A percentile compares a stretch with the other conserved stretches of the same genome.
phyloP scores from a whole-genome alignment of 2,329 filamentous ascomycete species.

The Alternaria sp. region DNA sequence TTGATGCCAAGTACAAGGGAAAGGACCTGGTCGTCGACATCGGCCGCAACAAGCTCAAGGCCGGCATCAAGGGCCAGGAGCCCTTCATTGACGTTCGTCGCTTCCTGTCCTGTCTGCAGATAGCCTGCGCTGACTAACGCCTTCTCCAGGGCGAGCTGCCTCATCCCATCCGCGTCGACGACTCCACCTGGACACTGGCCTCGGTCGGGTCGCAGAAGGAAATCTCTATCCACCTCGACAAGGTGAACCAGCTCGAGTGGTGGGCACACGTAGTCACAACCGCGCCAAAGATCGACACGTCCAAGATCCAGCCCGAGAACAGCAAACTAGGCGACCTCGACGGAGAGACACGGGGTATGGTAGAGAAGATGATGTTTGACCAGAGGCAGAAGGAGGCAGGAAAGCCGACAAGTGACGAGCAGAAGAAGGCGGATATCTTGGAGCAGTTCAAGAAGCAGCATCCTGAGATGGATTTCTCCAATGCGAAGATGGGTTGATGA shows the following conservation, averaged over 20 bases:
- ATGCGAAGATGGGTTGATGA: slow-evolving; percentile 65
- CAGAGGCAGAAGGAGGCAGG: slow-evolving; percentile 96
- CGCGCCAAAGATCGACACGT: slow-evolving; percentile 92
- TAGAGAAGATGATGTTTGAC: slow-evolving; percentile 99
- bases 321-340: slow-evolving; percentile 92
- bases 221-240: slow-evolving; percentile 90
- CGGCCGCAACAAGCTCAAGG: slow-evolving; percentile 78
- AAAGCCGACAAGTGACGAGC: slow-evolving; percentile 88
- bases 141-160: slow-evolving; percentile 78
- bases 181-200: slow-evolving; percentile 93
- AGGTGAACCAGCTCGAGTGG: slow-evolving; percentile 97
- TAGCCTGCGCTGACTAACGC: slow-evolving; percentile 9
- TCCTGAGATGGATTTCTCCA: slow-evolving; percentile 75
- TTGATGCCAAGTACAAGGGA: slow-evolving; percentile 85
- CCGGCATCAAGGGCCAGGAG: slow-evolving; percentile 87
- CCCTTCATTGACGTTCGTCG: slow-evolving; percentile 78
- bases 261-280: slow-evolving; percentile 90
- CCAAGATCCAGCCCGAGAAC: slow-evolving; percentile 93
- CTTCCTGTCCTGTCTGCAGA: background rate
- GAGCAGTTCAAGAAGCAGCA: slow-evolving; percentile 87
- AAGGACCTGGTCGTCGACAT: slow-evolving; percentile 85
- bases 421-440: slow-evolving; percentile 92
- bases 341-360: slow-evolving; percentile 94
- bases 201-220: slow-evolving; percentile 73
- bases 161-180: slow-evolving; percentile 80